Base-by-base conservation (phyloP, 305 asterid species). In the Euphrasia arctica region DNA sequence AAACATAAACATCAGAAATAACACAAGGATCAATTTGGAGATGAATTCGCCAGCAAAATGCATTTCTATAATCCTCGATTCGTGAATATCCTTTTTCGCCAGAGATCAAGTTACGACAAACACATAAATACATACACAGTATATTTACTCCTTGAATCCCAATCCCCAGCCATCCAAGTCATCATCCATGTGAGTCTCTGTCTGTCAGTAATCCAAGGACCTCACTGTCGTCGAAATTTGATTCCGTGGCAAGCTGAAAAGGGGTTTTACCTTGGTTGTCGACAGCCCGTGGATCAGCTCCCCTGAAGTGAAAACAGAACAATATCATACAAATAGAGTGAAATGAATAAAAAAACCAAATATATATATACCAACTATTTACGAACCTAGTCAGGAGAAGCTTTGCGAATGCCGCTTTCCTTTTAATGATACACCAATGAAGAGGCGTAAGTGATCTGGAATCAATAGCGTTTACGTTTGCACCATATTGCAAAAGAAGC, bases 401-500 rank as follows among this genome's bases (percentile, higher is more conserved):
- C 87, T 87, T 94, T 4, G 89, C 90, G 11, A 80, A 69, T 41
- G 78, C 73, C 11, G 83, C 66, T 79, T 83, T 91, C 66, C 90
- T 86, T 74, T 82, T 83, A 28, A 77, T 22, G 69, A 94, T 70
- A 71, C 96, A 83, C 47, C 83, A 81, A 76, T 94, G 99, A 63
- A 94, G 91, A 31, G 96, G 91, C 2, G 89, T 87, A 70, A 72
- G 87, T 5, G 84, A 86, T 59, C 82, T 77, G 11, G 87, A 85
- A 82, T 91, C 97, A 34, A 70, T 64, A 66, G 94, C 83, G 69
- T 89, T 94, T 72, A 91, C 69, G 64, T 87, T 87, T 29, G 95
- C 98, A 36, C 96, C 91, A 14, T 94, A 88, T 62, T 94, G 99
- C 80, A 94, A 74, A 60, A 94, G 97, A 66, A 94, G 95, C 79